phyloP scores from a whole-genome alignment of 2,329 filamentous ascomycete genomes.

The Pestalotiopsis sp. region DNA sequence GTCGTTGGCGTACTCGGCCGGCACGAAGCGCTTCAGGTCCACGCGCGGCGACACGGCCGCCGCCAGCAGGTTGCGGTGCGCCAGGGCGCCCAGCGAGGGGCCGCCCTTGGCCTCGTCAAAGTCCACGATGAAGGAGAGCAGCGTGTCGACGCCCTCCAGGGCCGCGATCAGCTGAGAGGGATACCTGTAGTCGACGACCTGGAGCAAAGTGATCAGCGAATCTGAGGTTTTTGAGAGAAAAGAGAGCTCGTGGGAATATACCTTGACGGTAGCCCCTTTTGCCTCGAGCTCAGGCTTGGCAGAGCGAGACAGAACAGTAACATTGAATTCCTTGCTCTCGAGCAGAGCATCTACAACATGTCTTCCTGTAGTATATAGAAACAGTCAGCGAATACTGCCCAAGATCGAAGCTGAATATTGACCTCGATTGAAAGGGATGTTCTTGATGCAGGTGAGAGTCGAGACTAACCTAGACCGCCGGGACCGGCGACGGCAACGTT shows the following conservation, averaged over 20 bases:
- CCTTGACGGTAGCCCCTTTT: not conserved
- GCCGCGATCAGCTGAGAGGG: not conserved
- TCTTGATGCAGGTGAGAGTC: no score
- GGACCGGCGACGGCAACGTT: slow-evolving; percentile 3
- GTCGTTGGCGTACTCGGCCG: slow-evolving; percentile 2
- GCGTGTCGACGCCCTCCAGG: not conserved
- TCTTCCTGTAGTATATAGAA: not conserved
- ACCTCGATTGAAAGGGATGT: not conserved
- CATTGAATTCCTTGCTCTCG: slow-evolving; percentile 4
- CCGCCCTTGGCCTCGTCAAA: not conserved
- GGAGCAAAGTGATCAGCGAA: not conserved
- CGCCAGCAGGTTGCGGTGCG: slow-evolving; percentile 5
- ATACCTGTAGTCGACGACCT: slow-evolving; percentile 7
- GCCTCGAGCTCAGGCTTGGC: not conserved
- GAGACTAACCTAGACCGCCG: slow-evolving; percentile 1
- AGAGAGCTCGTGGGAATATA: not conserved
- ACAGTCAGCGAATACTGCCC: not conserved
- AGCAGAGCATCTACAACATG: not conserved
- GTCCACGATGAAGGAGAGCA: slow-evolving; percentile 8
- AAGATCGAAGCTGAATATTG: not conserved
- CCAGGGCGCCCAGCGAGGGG: not conserved
- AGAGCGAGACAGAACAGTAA: slow-evolving; percentile 6
- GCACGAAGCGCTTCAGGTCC: not conserved
- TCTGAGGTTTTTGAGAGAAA: not conserved
- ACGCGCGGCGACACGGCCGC: not conserved